Evolutionary conservation across 139 green algal species (phyloP), one percentile per base, ranked within the genome.

Genomic region (Choricystis sp.): DNA sequence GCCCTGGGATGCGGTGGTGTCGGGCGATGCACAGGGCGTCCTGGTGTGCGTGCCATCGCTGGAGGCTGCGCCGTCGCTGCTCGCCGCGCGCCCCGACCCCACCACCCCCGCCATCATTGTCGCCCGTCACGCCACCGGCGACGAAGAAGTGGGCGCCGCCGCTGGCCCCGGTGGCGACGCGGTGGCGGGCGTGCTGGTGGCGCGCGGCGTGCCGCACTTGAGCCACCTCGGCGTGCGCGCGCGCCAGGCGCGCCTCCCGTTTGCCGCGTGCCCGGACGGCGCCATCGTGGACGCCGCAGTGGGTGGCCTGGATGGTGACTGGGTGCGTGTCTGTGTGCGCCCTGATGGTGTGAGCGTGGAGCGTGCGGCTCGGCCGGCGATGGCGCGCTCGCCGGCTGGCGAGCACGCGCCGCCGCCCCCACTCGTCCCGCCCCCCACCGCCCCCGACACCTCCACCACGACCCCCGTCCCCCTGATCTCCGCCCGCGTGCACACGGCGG

Each of bases 161-260:
- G 73, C 78, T 27, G 78, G 90, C 14, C 21, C 58, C 19, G 40
- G 40, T 16, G 40, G 40, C 9, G 40, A 52, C 40, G 68, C 76
- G 27, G 69, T 96, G 26, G 64, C 63, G 57, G 89, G 82, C 20
- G 74, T 98, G 49, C 71, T 98, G 40, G 78, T 98, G 61, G 60
- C 62, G 24, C 90, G 96, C 59, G 83, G 89, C 66, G 76, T 98
- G 75, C 92, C 92, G 19, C 92, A 97, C 73, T 80, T 98, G 1
- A 86, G 68, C 60, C 92, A 98, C 67, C 79, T 98, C 49, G 92
- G 80, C 20, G 89, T 98, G 63, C 75, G 92, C 5, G 86, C 92
- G 0, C 66, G 92, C 9, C 92, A 98, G 79, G 91, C 96, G 74
- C 76, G 81, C 27, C 74, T 93, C 49, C 72, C 81, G 1, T 92